Conservation (phyloP, 495 filamentous ascomycete species). For the Immersiella caudata region DNA sequence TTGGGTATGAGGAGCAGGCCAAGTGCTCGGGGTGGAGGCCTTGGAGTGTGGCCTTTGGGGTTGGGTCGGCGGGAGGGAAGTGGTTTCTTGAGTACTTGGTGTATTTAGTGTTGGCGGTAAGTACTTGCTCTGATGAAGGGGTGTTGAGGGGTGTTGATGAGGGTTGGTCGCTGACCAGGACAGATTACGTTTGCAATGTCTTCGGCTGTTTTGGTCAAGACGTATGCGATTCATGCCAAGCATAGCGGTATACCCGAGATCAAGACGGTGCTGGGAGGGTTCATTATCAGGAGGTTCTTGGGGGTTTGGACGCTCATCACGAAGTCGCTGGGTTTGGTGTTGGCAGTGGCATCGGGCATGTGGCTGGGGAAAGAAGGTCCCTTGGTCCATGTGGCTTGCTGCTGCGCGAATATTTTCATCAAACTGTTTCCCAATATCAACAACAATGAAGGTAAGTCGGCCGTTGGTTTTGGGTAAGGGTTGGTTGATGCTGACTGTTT, state of each 20-base stretch:
- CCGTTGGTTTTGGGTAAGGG: background rate
- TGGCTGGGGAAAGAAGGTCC: conserved; percentile 99
- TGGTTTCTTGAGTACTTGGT: conserved; percentile 87
- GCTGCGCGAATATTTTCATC: conserved; percentile 94
- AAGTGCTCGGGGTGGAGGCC: conserved; percentile 83
- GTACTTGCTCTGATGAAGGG: conserved; percentile 19
- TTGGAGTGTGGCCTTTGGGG: conserved; percentile 76
- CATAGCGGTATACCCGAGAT: conserved; percentile 98
- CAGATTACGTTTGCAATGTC: conserved; percentile 78
- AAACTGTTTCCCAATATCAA: conserved; percentile 83
- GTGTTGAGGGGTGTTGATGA: conserved; percentile 23
- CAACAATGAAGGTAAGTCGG: conserved; percentile 76
- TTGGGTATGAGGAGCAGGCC: conserved; percentile 77
- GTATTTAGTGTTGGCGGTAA: conserved; percentile 79
- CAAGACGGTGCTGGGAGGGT: conserved; percentile 94
- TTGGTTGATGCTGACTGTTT: conserved; percentile 23
- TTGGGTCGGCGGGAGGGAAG: conserved; percentile 63
- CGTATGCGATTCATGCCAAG: conserved; percentile 85
- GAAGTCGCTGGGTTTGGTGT: conserved; percentile 88
- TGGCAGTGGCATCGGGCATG: conserved; percentile 92
- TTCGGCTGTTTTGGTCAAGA: conserved; percentile 78
- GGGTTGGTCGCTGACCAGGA: conserved; percentile 21
- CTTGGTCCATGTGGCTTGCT: conserved; percentile 95
- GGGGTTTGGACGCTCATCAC: conserved; percentile 90
- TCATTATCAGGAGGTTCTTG: conserved; percentile 89